These are phyloP conservation scores for Xylariaceae sp. DNA, from an alignment of 2,329 filamentous ascomycete genomes.

Conservation along the genomic window DNA sequence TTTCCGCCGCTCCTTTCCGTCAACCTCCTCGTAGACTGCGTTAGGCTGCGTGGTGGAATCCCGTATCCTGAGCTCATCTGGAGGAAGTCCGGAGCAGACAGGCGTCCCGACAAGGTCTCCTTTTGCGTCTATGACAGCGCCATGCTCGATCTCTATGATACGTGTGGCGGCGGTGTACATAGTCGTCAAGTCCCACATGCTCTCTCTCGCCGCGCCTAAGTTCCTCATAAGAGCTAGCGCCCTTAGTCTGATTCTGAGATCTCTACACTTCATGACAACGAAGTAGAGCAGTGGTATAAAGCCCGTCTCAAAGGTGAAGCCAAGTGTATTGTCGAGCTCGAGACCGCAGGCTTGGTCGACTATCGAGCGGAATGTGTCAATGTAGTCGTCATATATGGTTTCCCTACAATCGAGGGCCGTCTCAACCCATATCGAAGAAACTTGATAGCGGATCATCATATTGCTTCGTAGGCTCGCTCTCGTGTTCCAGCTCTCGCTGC, in stretches of 20 bases:
- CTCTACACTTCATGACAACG: conserved; percentile 36
- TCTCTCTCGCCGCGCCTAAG: conserved; percentile 31
- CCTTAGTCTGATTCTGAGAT: conserved; percentile 31
- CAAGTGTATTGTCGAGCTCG: conserved; percentile 12
- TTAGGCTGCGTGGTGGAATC: conserved; percentile 20
- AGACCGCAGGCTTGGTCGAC: conserved; percentile 24
- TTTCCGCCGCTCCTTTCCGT: conserved; percentile 14
- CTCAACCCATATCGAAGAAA: conserved; percentile 33
- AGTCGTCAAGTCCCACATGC: conserved; percentile 33
- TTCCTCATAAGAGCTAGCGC: conserved; percentile 32
- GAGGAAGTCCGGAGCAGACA: conserved; percentile 22
- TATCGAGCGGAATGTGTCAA: conserved; percentile 30
- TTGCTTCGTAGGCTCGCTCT: conserved; percentile 6
- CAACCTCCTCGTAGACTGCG: conserved; percentile 7
- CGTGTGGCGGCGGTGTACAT: conserved; percentile 31
- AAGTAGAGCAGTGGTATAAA: conserved; percentile 37
- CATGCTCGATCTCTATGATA: conserved; percentile 39
- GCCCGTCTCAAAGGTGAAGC: conserved; percentile 41
- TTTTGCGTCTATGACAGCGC: conserved; percentile 23
- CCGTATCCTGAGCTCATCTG: conserved; percentile 26
- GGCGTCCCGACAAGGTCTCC: conserved; percentile 14
- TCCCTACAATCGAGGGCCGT: conserved; percentile 30
- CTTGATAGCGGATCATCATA: conserved; percentile 30
- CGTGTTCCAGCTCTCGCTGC: background rate
- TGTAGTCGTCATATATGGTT: conserved; percentile 32